Evolutionary conservation across 139 green algal species (phyloP).

Genomic region (Chlamydomonas sp.): DNA sequence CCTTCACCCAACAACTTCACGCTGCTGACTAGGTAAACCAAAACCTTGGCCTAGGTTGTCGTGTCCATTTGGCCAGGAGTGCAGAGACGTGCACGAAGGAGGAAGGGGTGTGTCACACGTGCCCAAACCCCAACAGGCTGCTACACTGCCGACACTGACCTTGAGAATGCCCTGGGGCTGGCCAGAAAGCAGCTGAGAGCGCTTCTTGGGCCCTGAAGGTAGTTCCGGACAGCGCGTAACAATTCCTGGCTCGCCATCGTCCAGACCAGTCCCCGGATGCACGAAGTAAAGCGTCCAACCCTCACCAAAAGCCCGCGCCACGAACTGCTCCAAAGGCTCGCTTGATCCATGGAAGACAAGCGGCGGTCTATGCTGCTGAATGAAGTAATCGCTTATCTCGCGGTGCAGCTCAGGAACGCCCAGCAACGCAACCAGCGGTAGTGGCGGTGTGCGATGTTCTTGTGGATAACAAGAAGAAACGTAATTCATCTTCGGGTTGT

Average conservation of each 20-base stretch:
- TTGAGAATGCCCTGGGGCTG: conserved; percentile 35
- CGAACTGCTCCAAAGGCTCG: conserved; percentile 41
- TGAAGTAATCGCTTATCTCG: conserved; percentile 45
- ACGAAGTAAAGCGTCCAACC: not conserved
- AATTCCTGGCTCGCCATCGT: no score
- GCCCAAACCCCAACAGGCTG: no score
- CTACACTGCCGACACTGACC: not conserved
- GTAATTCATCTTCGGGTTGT: conserved; percentile 16
- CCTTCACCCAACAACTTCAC: no score
- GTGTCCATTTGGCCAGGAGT: no score
- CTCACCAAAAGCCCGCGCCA: conserved; percentile 35
- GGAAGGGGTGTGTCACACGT: no score
- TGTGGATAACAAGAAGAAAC: conserved; percentile 37
- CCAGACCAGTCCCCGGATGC: not conserved
- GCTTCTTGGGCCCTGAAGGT: conserved; percentile 25
- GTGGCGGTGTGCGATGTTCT: conserved; percentile 42
- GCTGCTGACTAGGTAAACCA: no score
- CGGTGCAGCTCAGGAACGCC: conserved; percentile 35
- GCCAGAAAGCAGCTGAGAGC: not conserved
- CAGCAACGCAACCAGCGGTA: conserved; percentile 41
- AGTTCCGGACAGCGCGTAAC: not conserved
- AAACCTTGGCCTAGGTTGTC: no score
- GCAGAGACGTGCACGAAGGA: no score
- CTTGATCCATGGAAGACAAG: conserved; percentile 39
- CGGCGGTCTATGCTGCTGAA: conserved; percentile 40